Evolutionary conservation across 169 alveolate species (phyloP), one percentile per base, ranked within the genome.

Genomic region (Eimeria tenella): DNA sequence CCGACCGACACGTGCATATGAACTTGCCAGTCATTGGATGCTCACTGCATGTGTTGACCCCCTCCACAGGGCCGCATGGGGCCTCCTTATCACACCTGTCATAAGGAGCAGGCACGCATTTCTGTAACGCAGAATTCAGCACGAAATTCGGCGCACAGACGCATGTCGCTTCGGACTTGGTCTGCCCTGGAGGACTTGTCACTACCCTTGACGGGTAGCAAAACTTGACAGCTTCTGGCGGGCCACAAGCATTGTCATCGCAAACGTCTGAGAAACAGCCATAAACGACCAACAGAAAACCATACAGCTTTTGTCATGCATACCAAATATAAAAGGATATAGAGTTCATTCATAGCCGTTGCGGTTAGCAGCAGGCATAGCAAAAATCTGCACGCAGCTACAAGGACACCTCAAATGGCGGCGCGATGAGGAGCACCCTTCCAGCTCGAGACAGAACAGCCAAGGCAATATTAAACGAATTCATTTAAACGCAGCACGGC

Each of bases 1-100:
- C 91, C 13, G 74, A 17, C 11, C 91, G 63, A 62, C 91, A 84
- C 0, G 91, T 62, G 70, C 91, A 84, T 5, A 84, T 62, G 55
- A 84, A 84, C 81, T 84, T 58, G n/a, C 91, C 91, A 62, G 91
- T 84, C 15, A 84, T 84, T 62, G 91, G 75, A 49, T 84, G 75
- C 63, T 84, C 91, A 31, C 81, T 60, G 63, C 91, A 84, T 8
- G 79, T 84, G 49, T 84, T 84, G 10, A 84, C 91, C 11, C 79
- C 81, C 53, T 84, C 81, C 0, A 56, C 73, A 5, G 91, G 91
- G 75, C 91, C 91, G 79, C 91, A 84, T 31, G 91, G 91, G 3
- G 63, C 62, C 52, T 84, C 91, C 23, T 23, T 84, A 3, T 50
- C 23, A 56, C 91, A 84, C 49, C 91, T 58, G 42, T 84, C 91